Conservation (phyloP, 345 rosid species). For the Citrus reticulata region DNA sequence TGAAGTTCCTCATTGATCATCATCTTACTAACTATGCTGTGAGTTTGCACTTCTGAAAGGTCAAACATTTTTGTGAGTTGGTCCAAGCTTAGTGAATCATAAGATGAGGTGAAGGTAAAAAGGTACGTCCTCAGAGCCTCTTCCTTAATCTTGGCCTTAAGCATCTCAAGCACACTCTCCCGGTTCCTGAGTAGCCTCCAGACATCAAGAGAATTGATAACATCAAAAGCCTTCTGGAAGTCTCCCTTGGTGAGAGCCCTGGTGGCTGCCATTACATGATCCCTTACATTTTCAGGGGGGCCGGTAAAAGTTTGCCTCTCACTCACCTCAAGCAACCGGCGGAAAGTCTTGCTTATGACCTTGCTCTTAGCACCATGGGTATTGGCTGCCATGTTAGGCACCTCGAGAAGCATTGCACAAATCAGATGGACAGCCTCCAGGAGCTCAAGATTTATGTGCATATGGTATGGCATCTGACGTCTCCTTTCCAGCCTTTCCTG, state of each 20-base stretch:
- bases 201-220: conserved; percentile 65
- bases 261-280: conserved; percentile 87
- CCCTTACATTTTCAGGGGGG: conserved; percentile 85
- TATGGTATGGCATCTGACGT: conserved; percentile 93
- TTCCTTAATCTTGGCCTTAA: conserved; percentile 77
- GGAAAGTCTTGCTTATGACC: conserved; percentile 79
- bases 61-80: conserved; percentile 78
- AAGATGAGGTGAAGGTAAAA: conserved; percentile 58
- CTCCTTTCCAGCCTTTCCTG: conserved; percentile 93
- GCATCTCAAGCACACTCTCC: conserved; percentile 61
- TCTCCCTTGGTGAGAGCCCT: conserved; percentile 78
- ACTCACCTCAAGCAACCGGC: conserved; percentile 69
- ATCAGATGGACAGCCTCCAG: conserved; percentile 87
- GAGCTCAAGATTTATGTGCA: conserved; percentile 98
- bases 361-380: conserved; percentile 52
- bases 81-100: conserved; percentile 59
- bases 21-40: conserved; percentile 77
- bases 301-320: conserved; percentile 83
- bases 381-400: conserved; percentile 87
- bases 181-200: conserved; percentile 72
- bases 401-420: conserved; percentile 93
- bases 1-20: conserved; percentile 76
- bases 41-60: conserved; percentile 51
- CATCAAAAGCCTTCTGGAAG: conserved; percentile 57
- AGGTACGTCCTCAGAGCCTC: conserved; percentile 83